Evolutionary conservation across 345 rosid genomes (phyloP), one percentile per base, ranked within the genome.

Genomic region (Populus simonii): DNA sequence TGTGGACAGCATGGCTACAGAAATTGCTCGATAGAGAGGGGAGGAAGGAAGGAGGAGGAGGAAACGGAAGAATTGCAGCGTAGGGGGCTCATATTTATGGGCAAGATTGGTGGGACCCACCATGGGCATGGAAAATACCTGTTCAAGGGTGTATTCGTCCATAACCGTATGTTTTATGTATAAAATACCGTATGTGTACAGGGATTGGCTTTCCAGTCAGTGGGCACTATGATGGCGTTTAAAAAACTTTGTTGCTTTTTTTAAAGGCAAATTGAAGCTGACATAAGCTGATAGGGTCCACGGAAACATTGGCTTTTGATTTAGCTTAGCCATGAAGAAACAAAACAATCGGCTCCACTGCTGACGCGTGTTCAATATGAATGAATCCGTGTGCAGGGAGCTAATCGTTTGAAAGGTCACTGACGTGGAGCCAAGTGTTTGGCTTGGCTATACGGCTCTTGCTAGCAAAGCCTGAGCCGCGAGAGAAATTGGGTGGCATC

Each of bases 51-150:
- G 88, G 91, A 84, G 92, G 91, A 84, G 91, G 91, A 80, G 87
- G 86, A 92, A 91, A 94, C 96, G 97, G 96, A 92, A 91, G 94
- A 91, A 88, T 73, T 85, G 97, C 89, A 80, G 86, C 74, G 76
- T 84, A 31, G 89, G 91, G 80, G 91, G 23, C 65, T 76, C 68
- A 67, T 89, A 94, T 91, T 92, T 94, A 94, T 78, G 75, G 89
- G 6, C 85, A 66, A 79, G 39, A 18, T 1, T 31, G 6, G 47
- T 81, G 76, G 88, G 85, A 18, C 77, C 85, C 78, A 86, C 29
- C 1, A 10, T 16, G 35, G 20, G 71, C 51, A 33, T 55, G 65
- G 20, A 74, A 45, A n/a, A 77, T 70, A 53, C 23, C 15, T 15
- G 0, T 47, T 18, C 35, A 55, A 12, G 90, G 84, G 83, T 59